Percentiles rank a stretch among this genome's conserved stretches.
Evolutionary conservation across 2,329 filamentous ascomycete species (phyloP).

Genomic region (Exophiala spinifera): DNA sequence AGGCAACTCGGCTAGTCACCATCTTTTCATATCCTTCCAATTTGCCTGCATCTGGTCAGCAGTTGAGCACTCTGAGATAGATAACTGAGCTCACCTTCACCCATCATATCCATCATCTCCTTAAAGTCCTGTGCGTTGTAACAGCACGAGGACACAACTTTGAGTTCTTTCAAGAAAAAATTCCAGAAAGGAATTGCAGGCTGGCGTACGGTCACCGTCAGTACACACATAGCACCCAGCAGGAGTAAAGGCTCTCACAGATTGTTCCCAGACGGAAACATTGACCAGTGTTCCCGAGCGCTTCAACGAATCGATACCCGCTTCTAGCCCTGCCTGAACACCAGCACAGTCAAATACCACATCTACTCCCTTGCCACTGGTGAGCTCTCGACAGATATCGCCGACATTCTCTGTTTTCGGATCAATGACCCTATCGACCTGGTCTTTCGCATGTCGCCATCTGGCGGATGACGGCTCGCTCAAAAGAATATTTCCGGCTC

Average conservation of each 20-base stretch:
- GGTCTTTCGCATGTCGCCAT: conserved; percentile 8
- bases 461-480: conserved; percentile 18
- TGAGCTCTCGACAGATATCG: conserved; percentile 31
- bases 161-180: conserved; percentile 17
- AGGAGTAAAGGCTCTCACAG: conserved; percentile 26
- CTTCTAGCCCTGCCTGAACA: conserved; percentile 32
- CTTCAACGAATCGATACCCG: conserved; percentile 33
- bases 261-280: conserved; percentile 35
- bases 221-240: not conserved
- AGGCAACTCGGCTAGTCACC: conserved; percentile 57
- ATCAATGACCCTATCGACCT: conserved; percentile 15
- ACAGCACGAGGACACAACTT: conserved; percentile 31
- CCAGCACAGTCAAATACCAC: conserved; percentile 38
- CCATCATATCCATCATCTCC: conserved; percentile 34
- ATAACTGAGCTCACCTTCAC: conserved; percentile 29
- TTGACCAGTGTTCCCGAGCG: conserved; percentile 35
- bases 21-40: conserved; percentile 43
- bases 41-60: conserved; percentile 26
- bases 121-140: conserved; percentile 36
- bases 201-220: not conserved
- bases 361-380: conserved; percentile 33
- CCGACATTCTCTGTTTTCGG: conserved; percentile 28
- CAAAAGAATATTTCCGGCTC: conserved; percentile 13
- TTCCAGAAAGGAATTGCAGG: conserved; percentile 8
- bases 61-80: not conserved